Percentiles rank a stretch among this genome's conserved stretches.
Evolutionary conservation across 176 grass and related monocot genomes (phyloP).

Genomic region (Elymus sibiricus): DNA sequence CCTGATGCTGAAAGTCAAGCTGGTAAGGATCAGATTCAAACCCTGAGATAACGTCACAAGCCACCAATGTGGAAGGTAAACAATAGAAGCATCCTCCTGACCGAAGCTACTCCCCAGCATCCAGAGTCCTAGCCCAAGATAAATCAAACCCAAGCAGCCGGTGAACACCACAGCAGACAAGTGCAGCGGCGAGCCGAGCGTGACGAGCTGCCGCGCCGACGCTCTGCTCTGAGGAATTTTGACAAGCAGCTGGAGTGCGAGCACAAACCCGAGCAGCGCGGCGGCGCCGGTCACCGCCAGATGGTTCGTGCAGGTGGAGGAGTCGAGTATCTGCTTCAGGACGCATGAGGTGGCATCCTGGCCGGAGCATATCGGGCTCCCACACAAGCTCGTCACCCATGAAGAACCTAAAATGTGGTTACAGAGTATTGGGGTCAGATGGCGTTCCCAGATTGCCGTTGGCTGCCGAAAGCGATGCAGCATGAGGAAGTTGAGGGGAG

Average conservation of each 20-base stretch:
- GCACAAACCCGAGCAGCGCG: neutral
- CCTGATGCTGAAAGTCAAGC: slow-evolving; percentile 33
- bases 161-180: slow-evolving; percentile 21
- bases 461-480: neutral
- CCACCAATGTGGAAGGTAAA: slow-evolving; percentile 50
- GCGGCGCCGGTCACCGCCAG: slow-evolving; percentile 9
- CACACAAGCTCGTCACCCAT: slow-evolving; percentile 38
- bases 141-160: slow-evolving; percentile 38
- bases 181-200: slow-evolving; percentile 22
- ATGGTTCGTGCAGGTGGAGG: slow-evolving; percentile 71
- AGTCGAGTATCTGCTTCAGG: slow-evolving; percentile 24
- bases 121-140: slow-evolving; percentile 50
- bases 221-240: slow-evolving; percentile 25
- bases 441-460: neutral
- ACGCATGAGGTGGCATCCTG: slow-evolving; percentile 15
- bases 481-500: neutral
- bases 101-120: slow-evolving; percentile 41
- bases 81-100: neutral
- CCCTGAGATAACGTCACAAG: slow-evolving; percentile 41
- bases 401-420: slow-evolving; percentile 29
- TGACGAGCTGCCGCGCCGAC: slow-evolving; percentile 1
- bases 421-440: neutral
- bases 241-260: slow-evolving; percentile 44
- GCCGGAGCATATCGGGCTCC: slow-evolving; percentile 32
- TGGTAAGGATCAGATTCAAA: slow-evolving; percentile 27